Percentiles rank a stretch among this genome's conserved stretches.
Conservation (phyloP, 176 grass and related monocot species). For the Saccharum officinarum region DNA sequence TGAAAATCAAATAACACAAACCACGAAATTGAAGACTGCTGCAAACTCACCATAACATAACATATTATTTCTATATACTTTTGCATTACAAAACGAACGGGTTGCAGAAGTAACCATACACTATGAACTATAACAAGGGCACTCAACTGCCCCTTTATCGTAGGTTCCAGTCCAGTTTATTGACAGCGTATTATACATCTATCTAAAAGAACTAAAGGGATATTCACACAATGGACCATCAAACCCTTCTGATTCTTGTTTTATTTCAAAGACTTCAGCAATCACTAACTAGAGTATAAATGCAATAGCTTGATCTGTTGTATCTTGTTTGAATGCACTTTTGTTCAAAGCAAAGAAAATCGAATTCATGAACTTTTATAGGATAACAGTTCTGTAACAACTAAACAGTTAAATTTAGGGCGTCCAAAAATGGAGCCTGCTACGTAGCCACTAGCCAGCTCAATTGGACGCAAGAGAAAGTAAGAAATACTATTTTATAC, state of each 20-base stretch:
- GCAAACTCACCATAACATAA: constrained; percentile 21
- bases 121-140: background rate
- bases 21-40: constrained; percentile 13
- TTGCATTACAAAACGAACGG: background rate
- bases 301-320: background rate
- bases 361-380: background rate
- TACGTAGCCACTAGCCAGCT: background rate
- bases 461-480: background rate
- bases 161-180: background rate
- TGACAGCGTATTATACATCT: background rate
- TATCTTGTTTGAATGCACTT: background rate
- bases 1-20: constrained; percentile 24
- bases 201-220: background rate
- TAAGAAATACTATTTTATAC: background rate
- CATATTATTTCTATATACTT: background rate
- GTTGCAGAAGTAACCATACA: background rate
- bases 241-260: background rate
- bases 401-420: background rate
- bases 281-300: background rate
- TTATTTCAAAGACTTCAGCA: background rate
- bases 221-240: background rate
- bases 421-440: background rate
- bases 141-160: background rate
- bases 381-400: background rate
- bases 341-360: background rate